Percentiles rank a stretch among this genome's conserved stretches.
phyloP scores from a whole-genome alignment of 192 early-diverging fungal genomes.

The Podila clonocystis region DNA sequence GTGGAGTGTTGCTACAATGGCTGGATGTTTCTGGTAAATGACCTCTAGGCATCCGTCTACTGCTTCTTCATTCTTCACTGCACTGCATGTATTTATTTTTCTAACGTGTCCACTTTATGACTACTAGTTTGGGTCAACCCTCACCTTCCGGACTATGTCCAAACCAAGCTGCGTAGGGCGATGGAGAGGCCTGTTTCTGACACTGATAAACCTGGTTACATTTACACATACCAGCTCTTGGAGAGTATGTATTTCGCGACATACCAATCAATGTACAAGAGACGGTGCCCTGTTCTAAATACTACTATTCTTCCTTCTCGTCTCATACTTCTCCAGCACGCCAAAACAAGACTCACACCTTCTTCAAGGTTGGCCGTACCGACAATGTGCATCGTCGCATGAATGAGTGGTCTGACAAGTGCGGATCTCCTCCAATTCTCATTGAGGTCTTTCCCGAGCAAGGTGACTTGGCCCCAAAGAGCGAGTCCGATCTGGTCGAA shows the following conservation, averaged over 20 bases:
- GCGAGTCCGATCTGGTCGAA: conserved; percentile 33
- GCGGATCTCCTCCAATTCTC: conserved; percentile 52
- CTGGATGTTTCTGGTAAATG: conserved; percentile 41
- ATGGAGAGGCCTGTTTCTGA: conserved; percentile 56
- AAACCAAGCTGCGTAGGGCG: conserved; percentile 46
- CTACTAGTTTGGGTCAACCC: conserved; percentile 51
- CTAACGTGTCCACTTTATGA: not conserved
- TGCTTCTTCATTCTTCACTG: not conserved
- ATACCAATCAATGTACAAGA: no score
- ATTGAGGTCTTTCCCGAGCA: conserved; percentile 58
- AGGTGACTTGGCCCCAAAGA: conserved; percentile 30
- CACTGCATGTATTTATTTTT: not conserved
- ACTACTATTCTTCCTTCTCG: not conserved
- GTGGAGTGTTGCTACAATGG: conserved; percentile 46
- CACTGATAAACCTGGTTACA: conserved; percentile 57
- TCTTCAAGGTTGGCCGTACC: conserved; percentile 60
- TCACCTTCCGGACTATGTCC: conserved; percentile 44
- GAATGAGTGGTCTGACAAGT: conserved; percentile 58
- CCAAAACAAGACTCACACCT: conserved; percentile 30
- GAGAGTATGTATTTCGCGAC: conserved; percentile 32
- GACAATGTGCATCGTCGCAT: conserved; percentile 56
- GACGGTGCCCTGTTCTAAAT: no score
- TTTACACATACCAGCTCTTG: conserved; percentile 56
- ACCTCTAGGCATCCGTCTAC: not conserved
- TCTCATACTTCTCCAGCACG: conserved; percentile 10